Percentiles rank a stretch among this genome's conserved stretches.
Conservation (phyloP, 495 filamentous ascomycete species). For the Mycothermus thermophilus region DNA sequence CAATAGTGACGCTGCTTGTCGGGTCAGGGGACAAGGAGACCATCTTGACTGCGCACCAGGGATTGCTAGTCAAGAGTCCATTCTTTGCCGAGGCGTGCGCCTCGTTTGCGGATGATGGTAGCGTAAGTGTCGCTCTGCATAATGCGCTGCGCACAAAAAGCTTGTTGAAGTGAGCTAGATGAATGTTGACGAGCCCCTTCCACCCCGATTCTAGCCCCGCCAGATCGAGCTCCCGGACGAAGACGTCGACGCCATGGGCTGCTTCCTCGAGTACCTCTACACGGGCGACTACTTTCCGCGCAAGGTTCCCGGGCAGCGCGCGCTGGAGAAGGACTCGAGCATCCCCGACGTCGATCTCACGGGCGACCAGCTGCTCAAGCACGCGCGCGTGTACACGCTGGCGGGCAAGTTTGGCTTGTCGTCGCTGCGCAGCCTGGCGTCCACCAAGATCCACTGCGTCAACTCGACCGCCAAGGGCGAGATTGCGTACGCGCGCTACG, state of each 20-base stretch:
- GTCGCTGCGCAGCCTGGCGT: conserved; percentile 60
- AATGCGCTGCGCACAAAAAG: neutral
- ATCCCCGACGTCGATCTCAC: conserved; percentile 49
- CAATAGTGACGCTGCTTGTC: conserved; percentile 64
- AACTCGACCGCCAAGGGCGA: conserved; percentile 75
- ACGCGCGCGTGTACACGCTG: conserved; percentile 79
- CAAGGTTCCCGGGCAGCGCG: conserved; percentile 39
- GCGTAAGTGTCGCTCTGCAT: conserved; percentile 18
- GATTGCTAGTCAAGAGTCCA: conserved; percentile 56
- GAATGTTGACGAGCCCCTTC: too few species aligned
- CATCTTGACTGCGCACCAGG: conserved; percentile 65
- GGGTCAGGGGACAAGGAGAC: conserved; percentile 48
- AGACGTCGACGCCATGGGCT: conserved; percentile 68
- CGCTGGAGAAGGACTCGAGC: conserved; percentile 44
- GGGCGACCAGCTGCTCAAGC: conserved; percentile 65
- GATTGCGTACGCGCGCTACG: conserved; percentile 77
- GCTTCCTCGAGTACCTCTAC: conserved; percentile 86
- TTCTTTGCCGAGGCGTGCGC: conserved; percentile 52
- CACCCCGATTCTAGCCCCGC: conserved; percentile 39
- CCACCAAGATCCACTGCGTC: conserved; percentile 79
- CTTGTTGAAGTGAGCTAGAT: too few species aligned
- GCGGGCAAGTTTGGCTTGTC: conserved; percentile 66
- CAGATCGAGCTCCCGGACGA: conserved; percentile 55
- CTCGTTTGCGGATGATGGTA: conserved; percentile 40
- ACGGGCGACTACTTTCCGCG: conserved; percentile 78